These are phyloP conservation scores for Osmozyma mogii DNA, from an alignment of 805 yeast species.

Conservation along the genomic window DNA sequence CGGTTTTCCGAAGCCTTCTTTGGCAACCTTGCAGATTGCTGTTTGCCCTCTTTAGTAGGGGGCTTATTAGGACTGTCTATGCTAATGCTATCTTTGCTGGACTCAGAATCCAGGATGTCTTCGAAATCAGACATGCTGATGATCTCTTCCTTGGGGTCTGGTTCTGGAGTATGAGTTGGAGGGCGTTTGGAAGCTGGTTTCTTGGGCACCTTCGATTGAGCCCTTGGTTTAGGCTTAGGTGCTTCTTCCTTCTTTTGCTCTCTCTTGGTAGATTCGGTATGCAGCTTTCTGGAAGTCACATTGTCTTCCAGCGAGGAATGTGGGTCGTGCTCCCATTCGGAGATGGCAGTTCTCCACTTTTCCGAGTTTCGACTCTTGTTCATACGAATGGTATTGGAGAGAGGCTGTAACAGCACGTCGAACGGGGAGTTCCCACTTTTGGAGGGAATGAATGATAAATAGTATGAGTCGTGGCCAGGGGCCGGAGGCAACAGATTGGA, in stretches of 20 bases:
- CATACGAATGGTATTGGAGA: constrained; percentile 26
- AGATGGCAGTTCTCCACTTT: constrained; percentile 18
- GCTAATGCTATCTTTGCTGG: constrained; percentile 2
- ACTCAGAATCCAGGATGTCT: constrained; percentile 16
- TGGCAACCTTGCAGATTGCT: neutral
- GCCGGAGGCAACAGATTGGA: constrained; percentile 5
- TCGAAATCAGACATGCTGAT: constrained; percentile 34
- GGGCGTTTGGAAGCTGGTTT: constrained; percentile 13
- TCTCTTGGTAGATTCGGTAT: neutral
- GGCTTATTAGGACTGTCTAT: constrained; percentile 3
- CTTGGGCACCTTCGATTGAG: constrained; percentile 8
- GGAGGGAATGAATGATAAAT: constrained; percentile 18
- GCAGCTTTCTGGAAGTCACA: neutral
- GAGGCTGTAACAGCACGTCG: constrained; percentile 17
- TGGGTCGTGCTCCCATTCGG: constrained; percentile 16
- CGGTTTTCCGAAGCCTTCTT: constrained; percentile 1
- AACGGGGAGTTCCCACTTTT: constrained; percentile 5
- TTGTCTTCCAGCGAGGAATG: neutral
- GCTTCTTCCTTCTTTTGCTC: constrained; percentile 1
- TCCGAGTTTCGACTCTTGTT: constrained; percentile 30
- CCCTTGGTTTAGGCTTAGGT: constrained; percentile 1
- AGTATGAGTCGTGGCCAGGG: constrained; percentile 21
- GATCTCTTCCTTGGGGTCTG: constrained; percentile 10
- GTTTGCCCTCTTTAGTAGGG: neutral
- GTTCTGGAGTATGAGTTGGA: constrained; percentile 8